These are phyloP conservation scores for Conidiobolus incongruus DNA, from an alignment of 371 early-diverging fungal genomes.

Conservation along the genomic window DNA sequence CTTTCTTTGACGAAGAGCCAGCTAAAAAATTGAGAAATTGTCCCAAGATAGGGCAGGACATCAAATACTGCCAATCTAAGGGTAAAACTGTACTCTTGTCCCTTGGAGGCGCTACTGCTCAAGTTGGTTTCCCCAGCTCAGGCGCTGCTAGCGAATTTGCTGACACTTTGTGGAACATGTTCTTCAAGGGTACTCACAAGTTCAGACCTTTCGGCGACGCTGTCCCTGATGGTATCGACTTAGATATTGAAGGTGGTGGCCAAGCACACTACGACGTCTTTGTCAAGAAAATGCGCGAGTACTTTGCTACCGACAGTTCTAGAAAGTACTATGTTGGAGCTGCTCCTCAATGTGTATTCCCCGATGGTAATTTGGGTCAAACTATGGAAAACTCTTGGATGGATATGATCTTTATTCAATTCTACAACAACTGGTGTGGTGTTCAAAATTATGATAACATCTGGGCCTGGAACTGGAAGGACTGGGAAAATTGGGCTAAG, in stretches of 20 bases:
- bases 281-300: conserved; percentile 5
- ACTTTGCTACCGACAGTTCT: conserved; percentile 2
- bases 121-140: conserved; percentile 20
- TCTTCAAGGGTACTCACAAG: conserved; percentile 20
- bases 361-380: conserved; percentile 9
- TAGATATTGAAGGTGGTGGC: conserved; percentile 41
- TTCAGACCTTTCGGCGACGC: conserved; percentile 38
- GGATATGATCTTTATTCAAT: conserved; percentile 49
- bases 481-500: no score
- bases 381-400: conserved; percentile 27
- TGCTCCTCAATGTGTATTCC: conserved; percentile 24
- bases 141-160: conserved; percentile 22
- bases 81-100: conserved; percentile 36
- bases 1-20: no score
- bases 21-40: no score
- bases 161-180: conserved; percentile 28
- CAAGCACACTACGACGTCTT: conserved; percentile 22
- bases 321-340: conserved; percentile 16
- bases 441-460: conserved; percentile 14
- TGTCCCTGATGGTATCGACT: conserved; percentile 37
- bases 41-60: no score
- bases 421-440: conserved; percentile 44
- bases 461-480: conserved; percentile 24
- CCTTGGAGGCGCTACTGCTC: conserved; percentile 39
- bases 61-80: no score